Base-by-base conservation (phyloP, 768 basidiomycete genomes). In the Termitomyces sp. region DNA sequence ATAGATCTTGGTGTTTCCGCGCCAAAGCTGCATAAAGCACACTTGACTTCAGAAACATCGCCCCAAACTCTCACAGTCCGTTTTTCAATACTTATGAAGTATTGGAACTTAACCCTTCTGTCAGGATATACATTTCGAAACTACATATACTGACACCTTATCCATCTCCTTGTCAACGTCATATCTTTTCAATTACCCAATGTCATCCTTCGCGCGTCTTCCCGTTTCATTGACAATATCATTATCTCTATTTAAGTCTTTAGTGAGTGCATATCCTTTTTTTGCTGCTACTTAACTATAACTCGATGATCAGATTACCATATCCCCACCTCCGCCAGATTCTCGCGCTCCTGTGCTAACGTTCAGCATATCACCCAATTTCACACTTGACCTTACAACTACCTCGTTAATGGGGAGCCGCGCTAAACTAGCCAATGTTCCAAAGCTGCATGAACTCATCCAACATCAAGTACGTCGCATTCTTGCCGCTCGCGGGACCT, bases 361-460 rank as follows among this genome's bases (percentile, higher is more conserved):
- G 1, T 68, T 96, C 36, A 84, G 84, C 31, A 81, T 99, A 22
- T 84, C 90, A 26, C 89, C 93, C 2, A 86, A 92, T 65, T 97
- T 99, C 66, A 84, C 84, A 16, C 84, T 99, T 20, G 85, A 90
- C 64, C 78, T 99, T 43, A 84, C 87, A 50, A 94, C 92, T 12
- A 92, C 87, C 7, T 98, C 94, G 27, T 80, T 98, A 4, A 87
- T 98, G 77, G 97, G 97, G 20, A 94, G 92, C 62, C 86, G 96
- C 46, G 95, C 97, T n/a, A 97, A 98, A 72, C 80, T 99, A 1
- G 94, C 93, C 59, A 94, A 99, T 66, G 91, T 99, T 1, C 96
- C 97, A 26, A 99, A 99, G 71, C 77, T 98, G 16, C 95, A 98
- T 63, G 95, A 99, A 69, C 79, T 99, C 51, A 92, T 99, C 51